Evolutionary conservation across 2,329 filamentous ascomycete genomes (phyloP), one percentile per base, ranked within the genome.

Genomic region (Corinectria fuckeliana): DNA sequence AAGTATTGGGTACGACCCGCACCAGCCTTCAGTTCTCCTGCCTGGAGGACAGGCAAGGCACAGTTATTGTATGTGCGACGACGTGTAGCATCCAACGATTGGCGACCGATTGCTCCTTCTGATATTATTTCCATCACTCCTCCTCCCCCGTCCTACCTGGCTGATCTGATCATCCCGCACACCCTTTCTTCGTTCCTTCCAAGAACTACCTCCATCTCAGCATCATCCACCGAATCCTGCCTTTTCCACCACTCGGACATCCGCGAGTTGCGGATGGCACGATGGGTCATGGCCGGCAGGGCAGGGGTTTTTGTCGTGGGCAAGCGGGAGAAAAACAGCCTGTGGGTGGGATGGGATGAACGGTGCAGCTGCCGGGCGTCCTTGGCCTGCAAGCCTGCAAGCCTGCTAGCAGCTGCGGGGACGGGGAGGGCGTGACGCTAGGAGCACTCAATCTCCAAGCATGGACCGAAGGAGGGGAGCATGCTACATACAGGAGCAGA

Each of bases 261-360:
- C 57, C 34, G 49, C 48, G 54, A 60, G 55, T 60, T 39, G 45
- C 48, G 59, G 54, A 67, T 67, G 64, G 56, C 59, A 65, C 64
- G 51, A 65, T 61, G 52, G 62, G 56, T 66, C 67, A 60, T 66
- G 63, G 56, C 45, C 13, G 39, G 49, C 63, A 68, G 14, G 39
- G 49, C 63, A 68, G 60, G 65, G 61, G 62, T 67, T 57, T 58
- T 44, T 34, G 32, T 25, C 36, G 50, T 58, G 41, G 21, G 23
- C 49, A 34, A 51, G 21, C 39, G 25, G 34, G 16, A 42, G 30
- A 49, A 39, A 34, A 48, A 20, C 32, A 51, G 25, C 20, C 47
- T 42, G 42, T 42, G 50, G 42, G 48, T 59, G 56, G 56, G 50
- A 69, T 57, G 67, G 58, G 67, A 67, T 61, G 65, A 64, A 69